phyloP scores from a whole-genome alignment of 1,284 basidiomycete species.

The Puccinia horiana region DNA sequence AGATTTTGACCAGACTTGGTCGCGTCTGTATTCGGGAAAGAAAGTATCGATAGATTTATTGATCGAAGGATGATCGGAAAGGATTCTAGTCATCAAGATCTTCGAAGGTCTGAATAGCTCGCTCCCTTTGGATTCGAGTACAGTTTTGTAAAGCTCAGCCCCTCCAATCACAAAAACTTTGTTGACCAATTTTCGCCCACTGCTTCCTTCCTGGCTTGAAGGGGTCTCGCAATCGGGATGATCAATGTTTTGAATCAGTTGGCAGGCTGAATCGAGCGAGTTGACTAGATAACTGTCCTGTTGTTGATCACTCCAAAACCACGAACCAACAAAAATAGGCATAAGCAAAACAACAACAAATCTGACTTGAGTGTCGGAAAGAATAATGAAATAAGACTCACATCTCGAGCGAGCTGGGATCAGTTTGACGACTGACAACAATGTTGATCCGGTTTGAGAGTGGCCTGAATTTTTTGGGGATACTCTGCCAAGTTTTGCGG shows the following conservation, averaged over 20 bases:
- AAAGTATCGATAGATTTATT: slow-evolving; percentile 79
- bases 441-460: slow-evolving; percentile 76
- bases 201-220: slow-evolving; percentile 46
- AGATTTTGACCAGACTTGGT: not conserved
- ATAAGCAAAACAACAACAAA: not conserved
- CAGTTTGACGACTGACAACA: slow-evolving; percentile 60
- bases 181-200: slow-evolving; percentile 48
- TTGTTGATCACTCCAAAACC: not conserved
- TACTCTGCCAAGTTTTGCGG: slow-evolving; percentile 95
- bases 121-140: slow-evolving; percentile 60
- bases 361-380: not conserved
- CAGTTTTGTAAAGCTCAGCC: slow-evolving; percentile 75
- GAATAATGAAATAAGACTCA: not conserved
- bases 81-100: slow-evolving; percentile 81
- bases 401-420: not conserved
- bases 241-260: slow-evolving; percentile 44
- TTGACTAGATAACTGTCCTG: slow-evolving; percentile 26
- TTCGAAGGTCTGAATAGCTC: slow-evolving; percentile 63
- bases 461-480: slow-evolving; percentile 84
- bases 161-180: slow-evolving; percentile 84
- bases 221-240: slow-evolving; percentile 46
- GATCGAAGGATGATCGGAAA: slow-evolving; percentile 62
- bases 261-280: slow-evolving; percentile 13
- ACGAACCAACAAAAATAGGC: not conserved
- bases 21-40: slow-evolving; percentile 71